Conservation (phyloP, 1,139 yeast genomes). For the Hansenula lynferdii region DNA sequence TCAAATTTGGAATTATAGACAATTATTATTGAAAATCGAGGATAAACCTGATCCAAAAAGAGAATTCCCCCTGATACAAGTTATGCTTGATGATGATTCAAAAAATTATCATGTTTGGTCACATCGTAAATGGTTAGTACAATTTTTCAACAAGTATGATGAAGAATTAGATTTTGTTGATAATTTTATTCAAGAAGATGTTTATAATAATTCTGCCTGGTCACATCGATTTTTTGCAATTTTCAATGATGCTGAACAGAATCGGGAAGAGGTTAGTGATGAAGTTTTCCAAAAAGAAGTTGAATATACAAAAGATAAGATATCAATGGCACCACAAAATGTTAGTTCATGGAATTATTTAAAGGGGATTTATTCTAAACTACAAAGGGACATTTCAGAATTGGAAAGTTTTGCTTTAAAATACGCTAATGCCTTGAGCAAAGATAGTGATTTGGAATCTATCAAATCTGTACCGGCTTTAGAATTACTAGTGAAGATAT, state of each 20-base stretch:
- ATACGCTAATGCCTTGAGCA: conserved; percentile 25
- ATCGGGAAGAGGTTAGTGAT: conserved; percentile 15
- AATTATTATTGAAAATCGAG: conserved; percentile 35
- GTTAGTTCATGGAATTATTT: conserved; percentile 88
- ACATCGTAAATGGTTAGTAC: conserved; percentile 76
- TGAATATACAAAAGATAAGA: conserved; percentile 40
- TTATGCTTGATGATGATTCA: conserved; percentile 71
- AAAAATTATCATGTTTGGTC: conserved; percentile 98
- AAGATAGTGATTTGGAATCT: conserved; percentile 22
- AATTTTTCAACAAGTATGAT: conserved; percentile 41
- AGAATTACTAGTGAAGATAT: conserved; percentile 56
- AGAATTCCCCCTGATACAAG: conserved; percentile 59
- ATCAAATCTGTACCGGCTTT: conserved; percentile 50
- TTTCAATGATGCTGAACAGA: conserved; percentile 18
- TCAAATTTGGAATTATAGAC: conserved; percentile 94
- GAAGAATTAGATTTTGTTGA: conserved; percentile 52
- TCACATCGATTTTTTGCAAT: conserved; percentile 62
- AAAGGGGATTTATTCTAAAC: conserved; percentile 50
- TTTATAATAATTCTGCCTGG: conserved; percentile 94
- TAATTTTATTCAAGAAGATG: conserved; percentile 51
- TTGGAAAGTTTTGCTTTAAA: conserved; percentile 40
- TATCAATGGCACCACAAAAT: conserved; percentile 69
- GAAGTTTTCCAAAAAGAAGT: conserved; percentile 34
- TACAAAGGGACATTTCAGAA: conserved; percentile 27
- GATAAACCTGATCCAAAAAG: conserved; percentile 37